A percentile compares a stretch with the other conserved stretches of the same genome.
Conservation (phyloP, 2,329 filamentous ascomycete genomes). For the Fusarium tricinctum region DNA sequence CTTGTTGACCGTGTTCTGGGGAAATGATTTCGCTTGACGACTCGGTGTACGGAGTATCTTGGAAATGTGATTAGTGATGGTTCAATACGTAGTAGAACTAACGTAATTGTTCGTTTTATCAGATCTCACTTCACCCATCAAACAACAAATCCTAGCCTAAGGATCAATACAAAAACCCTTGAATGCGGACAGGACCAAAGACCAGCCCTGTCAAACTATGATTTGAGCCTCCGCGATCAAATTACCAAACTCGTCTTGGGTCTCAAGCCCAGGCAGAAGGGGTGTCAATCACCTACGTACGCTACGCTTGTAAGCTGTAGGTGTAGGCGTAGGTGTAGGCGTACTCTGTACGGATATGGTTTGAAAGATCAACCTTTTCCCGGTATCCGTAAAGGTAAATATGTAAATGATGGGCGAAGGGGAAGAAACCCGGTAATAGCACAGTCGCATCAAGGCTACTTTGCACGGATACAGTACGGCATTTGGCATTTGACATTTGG, state of each 20-base stretch:
- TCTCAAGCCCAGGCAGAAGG: too few species aligned
- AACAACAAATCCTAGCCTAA: background rate
- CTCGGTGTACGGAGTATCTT: background rate
- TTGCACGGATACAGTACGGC: background rate
- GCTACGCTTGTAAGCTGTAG: background rate
- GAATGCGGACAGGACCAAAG: background rate
- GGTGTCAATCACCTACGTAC: too few species aligned
- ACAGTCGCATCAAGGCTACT: background rate
- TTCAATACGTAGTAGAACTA: background rate
- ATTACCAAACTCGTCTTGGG: slow-evolving; percentile 6
- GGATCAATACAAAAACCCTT: background rate
- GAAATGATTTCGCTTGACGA: background rate
- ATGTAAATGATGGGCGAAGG: background rate
- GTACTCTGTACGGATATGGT: too few species aligned
- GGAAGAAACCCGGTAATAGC: background rate
- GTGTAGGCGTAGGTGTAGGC: too few species aligned
- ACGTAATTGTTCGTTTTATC: background rate
- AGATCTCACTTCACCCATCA: background rate
- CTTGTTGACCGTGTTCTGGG: background rate
- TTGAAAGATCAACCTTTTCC: slow-evolving; percentile 6
- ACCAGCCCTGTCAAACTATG: slow-evolving; percentile 3
- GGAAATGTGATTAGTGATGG: background rate
- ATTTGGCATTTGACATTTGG: slow-evolving; percentile 6
- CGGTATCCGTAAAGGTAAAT: background rate
- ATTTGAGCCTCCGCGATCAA: slow-evolving; percentile 8